Evolutionary conservation across 768 basidiomycete genomes (phyloP).

Genomic region (Mycena olivaceomarginata): DNA sequence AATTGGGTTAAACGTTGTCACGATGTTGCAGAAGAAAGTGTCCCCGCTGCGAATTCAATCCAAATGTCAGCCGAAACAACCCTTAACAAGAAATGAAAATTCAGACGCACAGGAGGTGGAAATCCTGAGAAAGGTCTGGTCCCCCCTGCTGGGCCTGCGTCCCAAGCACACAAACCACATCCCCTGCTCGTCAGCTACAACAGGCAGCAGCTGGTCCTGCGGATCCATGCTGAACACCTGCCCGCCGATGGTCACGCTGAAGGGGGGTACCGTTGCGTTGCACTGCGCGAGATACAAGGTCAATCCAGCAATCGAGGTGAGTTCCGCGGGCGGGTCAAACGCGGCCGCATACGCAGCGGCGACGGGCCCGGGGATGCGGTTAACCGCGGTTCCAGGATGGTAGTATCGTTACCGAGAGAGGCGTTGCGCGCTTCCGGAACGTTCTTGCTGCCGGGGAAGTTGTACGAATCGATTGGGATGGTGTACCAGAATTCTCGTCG

Average conservation of each 20-base stretch:
- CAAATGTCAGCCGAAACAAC: not conserved
- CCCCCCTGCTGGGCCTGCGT: constrained; percentile 36
- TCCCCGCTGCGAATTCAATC: constrained; percentile 41
- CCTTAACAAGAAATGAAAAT: constrained; percentile 7
- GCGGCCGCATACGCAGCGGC: not conserved
- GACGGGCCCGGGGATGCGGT: not conserved
- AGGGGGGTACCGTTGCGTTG: constrained; percentile 42
- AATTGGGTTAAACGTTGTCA: constrained; percentile 43
- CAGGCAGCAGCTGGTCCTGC: constrained; percentile 14
- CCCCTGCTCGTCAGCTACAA: constrained; percentile 21
- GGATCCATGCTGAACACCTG: constrained; percentile 40
- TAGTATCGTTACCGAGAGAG: constrained; percentile 19
- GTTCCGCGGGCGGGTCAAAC: not conserved
- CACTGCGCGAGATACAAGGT: constrained; percentile 36
- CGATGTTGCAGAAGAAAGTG: constrained; percentile 48
- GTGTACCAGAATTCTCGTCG: constrained; percentile 34
- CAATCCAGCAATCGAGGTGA: not conserved
- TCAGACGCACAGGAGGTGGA: constrained; percentile 37
- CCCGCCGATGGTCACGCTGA: constrained; percentile 43
- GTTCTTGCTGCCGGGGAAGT: constrained; percentile 39
- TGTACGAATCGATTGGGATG: constrained; percentile 40
- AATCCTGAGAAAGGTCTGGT: constrained; percentile 37
- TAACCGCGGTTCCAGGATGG: constrained; percentile 23
- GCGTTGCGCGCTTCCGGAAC: constrained; percentile 12
- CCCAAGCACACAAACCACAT: constrained; percentile 38